Conservation (phyloP, 176 grass and related monocot genomes). For the Triticum timopheevii region DNA sequence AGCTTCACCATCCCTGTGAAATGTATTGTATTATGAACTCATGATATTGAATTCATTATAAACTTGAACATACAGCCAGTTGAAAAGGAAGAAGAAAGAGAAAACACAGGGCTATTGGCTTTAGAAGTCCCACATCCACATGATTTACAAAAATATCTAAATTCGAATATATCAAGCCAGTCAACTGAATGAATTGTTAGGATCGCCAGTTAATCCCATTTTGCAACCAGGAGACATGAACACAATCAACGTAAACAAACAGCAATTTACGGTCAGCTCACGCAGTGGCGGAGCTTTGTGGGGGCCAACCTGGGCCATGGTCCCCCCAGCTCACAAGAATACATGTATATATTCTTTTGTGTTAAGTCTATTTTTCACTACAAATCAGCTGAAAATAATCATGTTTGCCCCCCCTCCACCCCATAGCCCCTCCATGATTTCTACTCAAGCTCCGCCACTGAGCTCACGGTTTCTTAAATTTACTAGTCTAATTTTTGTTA, state of each 20-base stretch:
- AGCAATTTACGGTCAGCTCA: not conserved
- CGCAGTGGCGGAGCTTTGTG: no score
- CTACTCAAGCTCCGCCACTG: no score
- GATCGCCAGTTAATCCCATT: not conserved
- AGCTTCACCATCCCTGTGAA: constrained; percentile 78
- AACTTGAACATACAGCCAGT: not conserved
- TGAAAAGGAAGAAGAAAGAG: not conserved
- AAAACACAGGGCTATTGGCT: not conserved
- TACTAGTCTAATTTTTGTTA: constrained; percentile 1
- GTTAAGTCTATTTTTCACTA: no score
- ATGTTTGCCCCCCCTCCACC: no score
- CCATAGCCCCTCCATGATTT: no score
- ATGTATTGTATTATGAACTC: constrained; percentile 35
- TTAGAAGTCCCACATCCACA: not conserved
- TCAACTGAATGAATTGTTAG: constrained; percentile 2
- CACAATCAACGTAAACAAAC: constrained; percentile 5
- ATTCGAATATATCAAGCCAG: not conserved
- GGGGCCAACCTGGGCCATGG: no score
- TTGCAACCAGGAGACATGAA: not conserved
- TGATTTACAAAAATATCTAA: not conserved
- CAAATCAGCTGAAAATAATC: no score
- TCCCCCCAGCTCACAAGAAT: no score
- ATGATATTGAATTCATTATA: not conserved
- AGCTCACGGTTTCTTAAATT: not conserved
- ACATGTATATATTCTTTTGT: no score